These are phyloP conservation scores for Aristolochia californica DNA, from an alignment of 164 flowering plant genomes.

Conservation along the genomic window DNA sequence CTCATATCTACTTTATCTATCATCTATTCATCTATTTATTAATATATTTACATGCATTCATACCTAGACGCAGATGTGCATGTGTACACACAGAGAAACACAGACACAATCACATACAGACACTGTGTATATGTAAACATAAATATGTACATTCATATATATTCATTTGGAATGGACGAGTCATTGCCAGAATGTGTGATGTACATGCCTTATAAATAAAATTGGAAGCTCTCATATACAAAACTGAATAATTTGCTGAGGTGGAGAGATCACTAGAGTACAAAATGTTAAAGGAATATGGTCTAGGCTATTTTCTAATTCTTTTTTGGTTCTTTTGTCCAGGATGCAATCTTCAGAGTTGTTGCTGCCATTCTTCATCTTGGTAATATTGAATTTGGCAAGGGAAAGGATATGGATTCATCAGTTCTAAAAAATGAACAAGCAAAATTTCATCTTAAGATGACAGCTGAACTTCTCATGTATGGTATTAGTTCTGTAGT, in stretches of 20 bases:
- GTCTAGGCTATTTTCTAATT: background rate
- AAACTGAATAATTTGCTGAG: too few species aligned
- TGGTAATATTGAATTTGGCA: conserved; percentile 62
- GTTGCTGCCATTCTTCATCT: conserved; percentile 89
- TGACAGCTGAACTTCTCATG: conserved; percentile 77
- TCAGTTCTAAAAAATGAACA: conserved; percentile 53
- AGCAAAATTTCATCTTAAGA: conserved; percentile 61
- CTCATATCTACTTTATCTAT: too few species aligned
- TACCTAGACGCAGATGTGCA: too few species aligned
- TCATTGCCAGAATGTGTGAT: too few species aligned
- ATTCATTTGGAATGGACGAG: too few species aligned
- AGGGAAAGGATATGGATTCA: conserved; percentile 62
- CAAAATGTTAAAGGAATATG: background rate
- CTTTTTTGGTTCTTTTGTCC: conserved; percentile 8
- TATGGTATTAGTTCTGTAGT: conserved; percentile 10
- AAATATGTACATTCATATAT: background rate
- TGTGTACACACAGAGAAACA: too few species aligned
- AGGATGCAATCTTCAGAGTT: conserved; percentile 83
- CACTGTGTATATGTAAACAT: background rate
- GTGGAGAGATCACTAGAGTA: too few species aligned
- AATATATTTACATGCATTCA: too few species aligned
- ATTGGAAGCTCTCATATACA: too few species aligned
- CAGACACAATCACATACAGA: too few species aligned
- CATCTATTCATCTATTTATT: too few species aligned
- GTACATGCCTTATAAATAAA: too few species aligned